Evolutionary conservation across 805 yeast species (phyloP).

Genomic region (Maudiozyma turicensis): DNA sequence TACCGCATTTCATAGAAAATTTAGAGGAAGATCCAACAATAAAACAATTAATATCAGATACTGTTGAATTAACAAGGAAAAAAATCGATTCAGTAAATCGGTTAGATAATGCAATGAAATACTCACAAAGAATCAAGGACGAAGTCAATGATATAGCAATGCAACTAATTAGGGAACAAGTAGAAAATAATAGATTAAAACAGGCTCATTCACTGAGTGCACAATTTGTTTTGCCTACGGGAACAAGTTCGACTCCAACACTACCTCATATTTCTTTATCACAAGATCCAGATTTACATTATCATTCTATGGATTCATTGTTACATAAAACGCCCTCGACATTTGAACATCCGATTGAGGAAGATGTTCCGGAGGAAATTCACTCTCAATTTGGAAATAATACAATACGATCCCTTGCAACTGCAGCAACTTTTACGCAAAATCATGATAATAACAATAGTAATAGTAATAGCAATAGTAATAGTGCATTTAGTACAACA

Average conservation of each 20-base stretch:
- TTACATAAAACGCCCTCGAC: neutral
- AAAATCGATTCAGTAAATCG: slow-evolving; percentile 66
- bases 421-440: neutral
- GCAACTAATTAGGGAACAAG: slow-evolving; percentile 51
- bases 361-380: neutral
- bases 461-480: neutral
- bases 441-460: neutral
- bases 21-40: slow-evolving; percentile 46
- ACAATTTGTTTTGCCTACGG: neutral
- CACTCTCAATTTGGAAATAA: neutral
- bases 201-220: slow-evolving; percentile 6
- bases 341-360: neutral
- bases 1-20: slow-evolving; percentile 1
- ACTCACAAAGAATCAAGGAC: slow-evolving; percentile 62
- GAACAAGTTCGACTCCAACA: neutral
- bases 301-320: neutral
- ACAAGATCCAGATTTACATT: neutral
- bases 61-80: slow-evolving; percentile 46
- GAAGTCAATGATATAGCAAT: slow-evolving; percentile 70
- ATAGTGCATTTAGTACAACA: neutral
- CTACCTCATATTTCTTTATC: neutral
- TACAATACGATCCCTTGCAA: neutral
- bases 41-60: slow-evolving; percentile 52
- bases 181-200: slow-evolving; percentile 35
- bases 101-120: slow-evolving; percentile 62